A percentile compares a stretch with the other conserved stretches of the same genome.
Conservation (phyloP, 1,139 yeast species). For the Blastobotrys apis region DNA sequence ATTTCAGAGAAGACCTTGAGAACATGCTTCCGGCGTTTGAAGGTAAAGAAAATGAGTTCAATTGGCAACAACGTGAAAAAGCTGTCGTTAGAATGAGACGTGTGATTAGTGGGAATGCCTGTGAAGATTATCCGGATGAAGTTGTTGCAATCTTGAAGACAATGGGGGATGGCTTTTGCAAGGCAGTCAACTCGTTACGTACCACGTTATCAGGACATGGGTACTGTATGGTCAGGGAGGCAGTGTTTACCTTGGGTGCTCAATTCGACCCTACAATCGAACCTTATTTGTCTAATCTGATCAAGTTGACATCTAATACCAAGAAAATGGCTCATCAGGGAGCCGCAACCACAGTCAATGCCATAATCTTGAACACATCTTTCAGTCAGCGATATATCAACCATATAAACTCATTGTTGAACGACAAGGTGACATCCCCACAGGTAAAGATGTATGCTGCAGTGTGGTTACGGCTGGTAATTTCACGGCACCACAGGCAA, state of each 20-base stretch:
- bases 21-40: conserved; percentile 45
- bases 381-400: conserved; percentile 52
- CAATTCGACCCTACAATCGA: conserved; percentile 57
- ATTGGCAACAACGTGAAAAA: conserved; percentile 76
- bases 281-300: conserved; percentile 50
- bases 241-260: conserved; percentile 47
- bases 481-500: conserved; percentile 43
- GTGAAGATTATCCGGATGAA: conserved; percentile 41
- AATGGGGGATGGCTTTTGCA: conserved; percentile 59
- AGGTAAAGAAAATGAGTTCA: conserved; percentile 84
- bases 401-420: conserved; percentile 49
- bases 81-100: conserved; percentile 54
- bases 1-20: conserved; percentile 39
- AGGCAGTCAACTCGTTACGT: conserved; percentile 68
- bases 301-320: conserved; percentile 66
- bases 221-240: conserved; percentile 75
- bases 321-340: conserved; percentile 74
- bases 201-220: conserved; percentile 78
- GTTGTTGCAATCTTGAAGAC: conserved; percentile 43
- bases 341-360: conserved; percentile 64
- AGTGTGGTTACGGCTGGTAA: conserved; percentile 61
- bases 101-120: conserved; percentile 56
- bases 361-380: conserved; percentile 54
- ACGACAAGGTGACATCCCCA: conserved; percentile 54
- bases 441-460: conserved; percentile 69